Percentiles rank a stretch among this genome's conserved stretches.
Evolutionary conservation across 768 basidiomycete species (phyloP).

Genomic region (Rickenella mellea): DNA sequence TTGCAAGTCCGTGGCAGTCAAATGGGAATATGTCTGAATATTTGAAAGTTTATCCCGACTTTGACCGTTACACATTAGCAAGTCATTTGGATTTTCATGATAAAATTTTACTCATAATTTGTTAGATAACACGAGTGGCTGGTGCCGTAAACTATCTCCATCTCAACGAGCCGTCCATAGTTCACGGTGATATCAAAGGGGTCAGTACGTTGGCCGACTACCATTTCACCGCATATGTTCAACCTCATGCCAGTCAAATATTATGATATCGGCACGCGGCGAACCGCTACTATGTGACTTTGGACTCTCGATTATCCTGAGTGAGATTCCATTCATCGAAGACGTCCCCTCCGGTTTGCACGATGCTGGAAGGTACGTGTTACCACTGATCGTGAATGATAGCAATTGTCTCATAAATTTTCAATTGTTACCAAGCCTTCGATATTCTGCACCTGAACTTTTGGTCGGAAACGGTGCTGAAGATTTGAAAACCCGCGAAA

Average conservation of each 20-base stretch:
- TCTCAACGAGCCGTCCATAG: neutral
- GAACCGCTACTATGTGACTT: slow-evolving; percentile 3
- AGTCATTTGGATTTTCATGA: neutral
- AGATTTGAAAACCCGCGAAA: neutral
- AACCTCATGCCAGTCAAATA: neutral
- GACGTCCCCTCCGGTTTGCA: neutral
- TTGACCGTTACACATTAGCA: neutral
- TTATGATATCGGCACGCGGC: neutral
- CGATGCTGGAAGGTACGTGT: neutral
- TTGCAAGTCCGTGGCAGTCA: neutral
- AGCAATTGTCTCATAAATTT: neutral
- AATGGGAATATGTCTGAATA: neutral
- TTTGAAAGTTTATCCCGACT: neutral
- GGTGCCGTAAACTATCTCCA: neutral
- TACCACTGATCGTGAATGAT: neutral
- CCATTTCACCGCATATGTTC: neutral
- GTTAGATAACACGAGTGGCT: neutral
- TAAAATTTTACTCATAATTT: neutral
- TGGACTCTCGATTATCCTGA: neutral
- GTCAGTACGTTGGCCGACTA: neutral
- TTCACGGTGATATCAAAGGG: neutral
- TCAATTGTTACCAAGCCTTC: no score
- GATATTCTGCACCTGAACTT: neutral
- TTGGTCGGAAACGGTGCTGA: neutral
- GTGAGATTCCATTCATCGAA: neutral